Evolutionary conservation across 495 filamentous ascomycete genomes (phyloP).

Genomic region (Aspergillus egyptiacus): DNA sequence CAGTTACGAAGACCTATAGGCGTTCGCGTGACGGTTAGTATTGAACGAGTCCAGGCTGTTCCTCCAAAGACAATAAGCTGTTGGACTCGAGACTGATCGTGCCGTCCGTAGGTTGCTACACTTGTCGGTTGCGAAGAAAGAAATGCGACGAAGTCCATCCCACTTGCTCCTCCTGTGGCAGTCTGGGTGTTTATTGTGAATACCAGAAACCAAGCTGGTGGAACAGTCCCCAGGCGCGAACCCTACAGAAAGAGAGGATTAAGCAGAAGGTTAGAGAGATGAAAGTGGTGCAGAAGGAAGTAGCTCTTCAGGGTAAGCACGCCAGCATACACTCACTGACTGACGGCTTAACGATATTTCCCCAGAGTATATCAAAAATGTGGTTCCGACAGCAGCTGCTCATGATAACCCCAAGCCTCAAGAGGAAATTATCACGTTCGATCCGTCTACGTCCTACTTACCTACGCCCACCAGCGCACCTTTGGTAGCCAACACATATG

Average conservation of each 20-base stretch:
- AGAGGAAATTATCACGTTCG: not conserved
- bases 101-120: slow-evolving; percentile 73
- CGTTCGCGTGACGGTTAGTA: slow-evolving; percentile 11
- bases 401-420: not conserved
- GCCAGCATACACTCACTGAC: not conserved
- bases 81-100: not conserved
- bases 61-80: not conserved
- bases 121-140: slow-evolving; percentile 87
- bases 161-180: slow-evolving; percentile 76
- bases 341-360: not conserved
- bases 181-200: slow-evolving; percentile 77
- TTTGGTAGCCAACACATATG: not conserved
- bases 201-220: slow-evolving; percentile 95
- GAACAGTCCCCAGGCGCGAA: slow-evolving; percentile 75
- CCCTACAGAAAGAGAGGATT: slow-evolving; percentile 80
- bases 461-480: slow-evolving; percentile 1
- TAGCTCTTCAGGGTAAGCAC: slow-evolving; percentile 33
- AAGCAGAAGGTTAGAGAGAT: slow-evolving; percentile 93
- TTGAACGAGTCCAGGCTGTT: not conserved
- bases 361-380: slow-evolving; percentile 7
- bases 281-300: slow-evolving; percentile 76
- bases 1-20: slow-evolving; percentile 4
- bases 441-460: not conserved
- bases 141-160: slow-evolving; percentile 94
- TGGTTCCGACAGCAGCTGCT: slow-evolving; percentile 52